Conservation (phyloP, 2,329 filamentous ascomycete species). For the Diaporthe helianthi region DNA sequence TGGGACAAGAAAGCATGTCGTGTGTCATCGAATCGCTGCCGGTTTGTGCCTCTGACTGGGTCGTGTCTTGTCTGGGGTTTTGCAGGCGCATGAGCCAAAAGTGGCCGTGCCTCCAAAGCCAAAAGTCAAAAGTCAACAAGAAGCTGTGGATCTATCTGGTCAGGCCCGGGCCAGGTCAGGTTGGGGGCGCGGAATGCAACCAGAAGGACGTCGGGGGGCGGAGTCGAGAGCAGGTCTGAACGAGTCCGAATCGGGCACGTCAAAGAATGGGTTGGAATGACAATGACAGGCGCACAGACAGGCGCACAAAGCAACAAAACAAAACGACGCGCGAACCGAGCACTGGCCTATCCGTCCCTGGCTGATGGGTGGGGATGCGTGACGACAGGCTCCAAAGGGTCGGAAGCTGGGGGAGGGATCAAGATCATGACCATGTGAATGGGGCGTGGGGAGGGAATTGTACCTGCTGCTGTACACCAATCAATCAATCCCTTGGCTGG, state of each 20-base stretch:
- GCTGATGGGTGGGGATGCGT: slow-evolving; percentile 24
- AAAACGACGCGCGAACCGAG: slow-evolving; percentile 18
- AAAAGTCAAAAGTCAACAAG: slow-evolving; percentile 8
- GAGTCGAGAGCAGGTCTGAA: slow-evolving; percentile 2
- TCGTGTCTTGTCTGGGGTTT: slow-evolving; percentile 7
- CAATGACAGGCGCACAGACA: slow-evolving; percentile 17
- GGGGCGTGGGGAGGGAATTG: slow-evolving; percentile 21
- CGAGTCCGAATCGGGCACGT: slow-evolving; percentile 14
- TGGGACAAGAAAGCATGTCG: slow-evolving; percentile 21
- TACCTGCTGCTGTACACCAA: not conserved
- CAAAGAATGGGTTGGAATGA: not conserved
- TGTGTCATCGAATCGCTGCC: not conserved
- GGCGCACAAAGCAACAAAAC: slow-evolving; percentile 24
- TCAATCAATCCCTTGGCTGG: slow-evolving; percentile 14
- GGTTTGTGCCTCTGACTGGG: slow-evolving; percentile 20
- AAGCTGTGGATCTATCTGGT: not conserved
- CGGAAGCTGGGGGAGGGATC: slow-evolving; percentile 1
- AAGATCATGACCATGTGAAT: slow-evolving; percentile 9
- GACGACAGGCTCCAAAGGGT: slow-evolving; percentile 22
- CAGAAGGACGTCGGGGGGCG: not conserved
- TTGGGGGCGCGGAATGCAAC: not conserved
- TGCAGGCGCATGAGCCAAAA: slow-evolving; percentile 12
- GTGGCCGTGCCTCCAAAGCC: slow-evolving; percentile 18
- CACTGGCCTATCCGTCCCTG: slow-evolving; percentile 15
- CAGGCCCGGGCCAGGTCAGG: not conserved